Conservation (phyloP, 2,329 filamentous ascomycete species). For the Fonsecaea multimorphosa region DNA sequence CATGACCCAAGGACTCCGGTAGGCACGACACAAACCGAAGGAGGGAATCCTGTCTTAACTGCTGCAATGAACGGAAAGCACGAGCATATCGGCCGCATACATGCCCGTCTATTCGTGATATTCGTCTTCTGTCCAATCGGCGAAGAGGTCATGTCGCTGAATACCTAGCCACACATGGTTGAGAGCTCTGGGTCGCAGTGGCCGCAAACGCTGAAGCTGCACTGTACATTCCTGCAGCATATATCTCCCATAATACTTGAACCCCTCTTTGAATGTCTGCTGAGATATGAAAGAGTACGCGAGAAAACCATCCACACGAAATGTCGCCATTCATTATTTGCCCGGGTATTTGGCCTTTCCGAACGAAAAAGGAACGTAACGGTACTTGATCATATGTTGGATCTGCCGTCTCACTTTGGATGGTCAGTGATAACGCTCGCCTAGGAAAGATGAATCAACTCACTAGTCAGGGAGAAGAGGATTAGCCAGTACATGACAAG, state of each 20-base stretch:
- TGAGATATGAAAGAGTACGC: neutral
- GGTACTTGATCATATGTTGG: slow-evolving; percentile 99
- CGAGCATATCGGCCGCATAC: neutral
- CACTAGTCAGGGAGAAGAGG: slow-evolving; percentile 92
- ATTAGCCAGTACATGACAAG: slow-evolving; percentile 99
- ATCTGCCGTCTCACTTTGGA: slow-evolving; percentile 92
- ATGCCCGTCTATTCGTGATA: slow-evolving; percentile 22
- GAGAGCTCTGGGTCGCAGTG: neutral
- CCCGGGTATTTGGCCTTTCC: slow-evolving; percentile 79
- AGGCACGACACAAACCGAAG: neutral
- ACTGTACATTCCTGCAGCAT: slow-evolving; percentile 19
- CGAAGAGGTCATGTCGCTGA: neutral
- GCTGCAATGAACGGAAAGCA: neutral
- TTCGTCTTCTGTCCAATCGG: slow-evolving; percentile 16
- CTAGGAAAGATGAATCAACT: slow-evolving; percentile 48
- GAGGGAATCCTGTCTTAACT: neutral
- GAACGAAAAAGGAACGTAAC: slow-evolving; percentile 91
- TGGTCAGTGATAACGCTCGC: slow-evolving; percentile 19
- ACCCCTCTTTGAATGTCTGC: slow-evolving; percentile 2
- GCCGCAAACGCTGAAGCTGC: neutral
- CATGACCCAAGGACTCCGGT: neutral
- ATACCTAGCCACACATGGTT: neutral
- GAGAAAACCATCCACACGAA: neutral
- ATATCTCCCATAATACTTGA: neutral
- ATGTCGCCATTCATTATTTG: slow-evolving; percentile 24